Percentiles rank a stretch among this genome's conserved stretches.
Conservation (phyloP, 495 filamentous ascomycete species). For the Penicillium waksmanii region DNA sequence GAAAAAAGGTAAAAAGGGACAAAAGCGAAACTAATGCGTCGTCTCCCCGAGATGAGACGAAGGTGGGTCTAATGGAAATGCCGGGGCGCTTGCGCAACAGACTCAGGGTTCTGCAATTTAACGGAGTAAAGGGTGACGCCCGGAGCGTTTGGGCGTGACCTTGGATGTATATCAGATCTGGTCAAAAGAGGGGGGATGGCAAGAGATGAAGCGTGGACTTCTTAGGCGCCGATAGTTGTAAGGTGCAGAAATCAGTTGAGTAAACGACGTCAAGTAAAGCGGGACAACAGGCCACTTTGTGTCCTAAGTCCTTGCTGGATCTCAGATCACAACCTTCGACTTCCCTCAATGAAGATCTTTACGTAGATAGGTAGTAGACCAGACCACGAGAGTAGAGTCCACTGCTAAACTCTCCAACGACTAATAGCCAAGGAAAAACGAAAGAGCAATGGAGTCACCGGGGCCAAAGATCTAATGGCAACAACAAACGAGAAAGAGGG, state of each 20-base stretch:
- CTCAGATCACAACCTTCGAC: conserved; percentile 15
- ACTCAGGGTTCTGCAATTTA: conserved; percentile 33
- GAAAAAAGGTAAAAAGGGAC: conserved; percentile 13
- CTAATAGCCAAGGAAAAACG: conserved; percentile 8
- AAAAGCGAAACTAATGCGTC: conserved; percentile 21
- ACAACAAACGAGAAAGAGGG: neutral
- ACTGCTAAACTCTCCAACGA: conserved; percentile 8
- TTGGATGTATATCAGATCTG: conserved; percentile 1
- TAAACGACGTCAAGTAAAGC: neutral
- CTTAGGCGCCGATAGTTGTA: conserved; percentile 6
- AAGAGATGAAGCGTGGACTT: conserved; percentile 4
- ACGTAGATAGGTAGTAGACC: conserved; percentile 26
- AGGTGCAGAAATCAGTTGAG: neutral
- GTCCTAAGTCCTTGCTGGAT: conserved; percentile 10
- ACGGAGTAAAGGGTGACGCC: conserved; percentile 31
- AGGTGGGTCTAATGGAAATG: conserved; percentile 40
- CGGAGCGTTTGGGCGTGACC: conserved; percentile 17
- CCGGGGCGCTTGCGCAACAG: conserved; percentile 38
- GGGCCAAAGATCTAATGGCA: conserved; percentile 24
- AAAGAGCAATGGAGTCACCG: conserved; percentile 13
- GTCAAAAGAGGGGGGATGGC: neutral
- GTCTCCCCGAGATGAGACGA: conserved; percentile 33
- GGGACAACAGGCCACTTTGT: conserved; percentile 5
- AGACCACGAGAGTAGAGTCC: conserved; percentile 16
- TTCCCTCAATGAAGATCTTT: conserved; percentile 25